A percentile compares a stretch with the other conserved stretches of the same genome.
These are phyloP conservation scores for Fusarium annulatum DNA, from an alignment of 2,329 filamentous ascomycete species.

Conservation along the genomic window DNA sequence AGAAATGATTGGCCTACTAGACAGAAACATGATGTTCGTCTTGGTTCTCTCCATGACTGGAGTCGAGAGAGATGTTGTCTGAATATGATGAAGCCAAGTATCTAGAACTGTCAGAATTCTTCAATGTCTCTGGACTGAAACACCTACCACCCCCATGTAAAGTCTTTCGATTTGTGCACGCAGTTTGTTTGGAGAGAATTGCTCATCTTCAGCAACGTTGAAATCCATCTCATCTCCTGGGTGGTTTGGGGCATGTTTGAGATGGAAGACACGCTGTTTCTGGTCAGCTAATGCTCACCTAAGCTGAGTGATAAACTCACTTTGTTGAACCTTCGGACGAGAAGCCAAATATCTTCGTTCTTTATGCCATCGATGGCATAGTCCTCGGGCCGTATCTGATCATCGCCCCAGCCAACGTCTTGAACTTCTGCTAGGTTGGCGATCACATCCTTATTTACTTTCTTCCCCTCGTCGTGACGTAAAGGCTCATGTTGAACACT, in stretches of 20 bases:
- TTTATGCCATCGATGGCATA: background rate
- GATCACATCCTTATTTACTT: rapidly evolving
- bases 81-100: background rate
- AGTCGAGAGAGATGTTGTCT: slow-evolving; percentile 77
- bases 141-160: slow-evolving; percentile 79
- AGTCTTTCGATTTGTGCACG: slow-evolving; percentile 79
- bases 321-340: slow-evolving; percentile 25
- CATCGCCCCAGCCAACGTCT: slow-evolving; percentile 1
- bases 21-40: slow-evolving; percentile 61
- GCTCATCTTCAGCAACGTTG: slow-evolving; percentile 72
- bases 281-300: rapidly evolving
- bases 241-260: background rate
- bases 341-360: slow-evolving; percentile 24
- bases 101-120: background rate
- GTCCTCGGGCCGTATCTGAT: background rate
- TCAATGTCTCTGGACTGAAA: slow-evolving; percentile 20
- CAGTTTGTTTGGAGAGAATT: slow-evolving; percentile 84
- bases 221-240: slow-evolving; percentile 15
- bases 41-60: slow-evolving; percentile 79
- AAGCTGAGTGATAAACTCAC: background rate
- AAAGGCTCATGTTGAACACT: background rate
- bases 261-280: slow-evolving; percentile 8
- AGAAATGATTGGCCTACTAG: background rate
- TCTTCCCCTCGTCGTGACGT: rapidly evolving
- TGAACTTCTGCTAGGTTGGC: background rate